These are phyloP conservation scores for Vaccinium myrtillus DNA, from an alignment of 148 eudicot species.

Conservation along the genomic window DNA sequence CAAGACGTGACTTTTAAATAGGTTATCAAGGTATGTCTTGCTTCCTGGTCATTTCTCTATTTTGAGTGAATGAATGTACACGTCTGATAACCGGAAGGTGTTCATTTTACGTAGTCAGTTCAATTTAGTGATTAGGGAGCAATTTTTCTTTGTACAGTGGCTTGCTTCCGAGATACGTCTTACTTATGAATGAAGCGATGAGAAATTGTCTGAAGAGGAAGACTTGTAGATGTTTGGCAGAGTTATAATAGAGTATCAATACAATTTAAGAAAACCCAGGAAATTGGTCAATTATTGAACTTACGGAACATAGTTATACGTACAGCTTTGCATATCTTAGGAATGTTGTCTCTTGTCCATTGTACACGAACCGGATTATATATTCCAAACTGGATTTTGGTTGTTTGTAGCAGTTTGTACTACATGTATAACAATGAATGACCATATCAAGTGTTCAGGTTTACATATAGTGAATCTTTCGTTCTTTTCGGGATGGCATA, in stretches of 20 bases:
- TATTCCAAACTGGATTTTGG: background rate
- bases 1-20: slow-evolving; percentile 19
- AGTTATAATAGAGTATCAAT: background rate
- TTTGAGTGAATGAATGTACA: background rate
- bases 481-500: background rate
- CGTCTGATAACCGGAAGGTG: background rate
- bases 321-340: slow-evolving; percentile 6
- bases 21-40: background rate
- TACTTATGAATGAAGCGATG: background rate
- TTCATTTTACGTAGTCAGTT: background rate
- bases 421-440: background rate
- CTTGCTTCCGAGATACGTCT: background rate
- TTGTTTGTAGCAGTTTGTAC: background rate
- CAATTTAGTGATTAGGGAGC: background rate
- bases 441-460: background rate
- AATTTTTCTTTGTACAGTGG: slow-evolving; percentile 4
- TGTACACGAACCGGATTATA: background rate
- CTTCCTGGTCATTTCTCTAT: background rate
- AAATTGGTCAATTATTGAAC: background rate
- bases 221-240: background rate
- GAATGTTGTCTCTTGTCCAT: background rate
- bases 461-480: background rate
- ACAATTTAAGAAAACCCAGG: background rate
- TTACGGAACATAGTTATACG: background rate
- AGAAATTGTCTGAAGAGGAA: slow-evolving; percentile 8